A percentile compares a stretch with the other conserved stretches of the same genome.
Conservation (phyloP, 345 rosid genomes). For the Anastatica hierochuntica region DNA sequence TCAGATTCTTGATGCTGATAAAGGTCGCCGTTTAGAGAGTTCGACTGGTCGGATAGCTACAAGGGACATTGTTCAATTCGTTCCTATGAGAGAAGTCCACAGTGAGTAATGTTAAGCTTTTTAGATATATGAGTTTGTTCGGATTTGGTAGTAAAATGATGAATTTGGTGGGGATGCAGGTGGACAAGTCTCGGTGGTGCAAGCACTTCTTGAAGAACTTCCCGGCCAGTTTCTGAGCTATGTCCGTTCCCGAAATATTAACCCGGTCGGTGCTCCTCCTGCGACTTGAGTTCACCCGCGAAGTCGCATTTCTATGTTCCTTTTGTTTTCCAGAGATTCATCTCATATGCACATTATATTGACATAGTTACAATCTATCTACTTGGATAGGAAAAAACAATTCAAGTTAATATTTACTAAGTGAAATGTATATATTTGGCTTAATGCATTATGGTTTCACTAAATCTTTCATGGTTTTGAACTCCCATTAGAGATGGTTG, state of each 20-base stretch:
- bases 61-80: conserved; percentile 80
- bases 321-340: not conserved
- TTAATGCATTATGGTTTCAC: too few relatives aligned
- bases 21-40: conserved; percentile 65
- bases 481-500: too few relatives aligned
- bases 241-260: conserved; percentile 46
- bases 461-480: too few relatives aligned
- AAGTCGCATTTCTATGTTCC: not conserved
- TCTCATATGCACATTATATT: not conserved
- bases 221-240: conserved; percentile 77
- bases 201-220: conserved; percentile 72
- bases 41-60: conserved; percentile 68
- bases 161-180: conserved; percentile 30
- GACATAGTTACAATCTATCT: too few relatives aligned
- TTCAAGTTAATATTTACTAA: too few relatives aligned
- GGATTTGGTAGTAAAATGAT: not conserved
- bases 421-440: too few relatives aligned
- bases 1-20: conserved; percentile 80
- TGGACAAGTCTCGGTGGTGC: conserved; percentile 58
- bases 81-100: conserved; percentile 68
- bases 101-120: conserved; percentile 58
- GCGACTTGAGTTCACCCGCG: not conserved
- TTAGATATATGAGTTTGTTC: too few relatives aligned
- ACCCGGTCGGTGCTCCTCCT: conserved; percentile 31
- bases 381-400: too few relatives aligned